Evolutionary conservation across 2,329 filamentous ascomycete genomes (phyloP).

Genomic region (Chlorencoelia australis): DNA sequence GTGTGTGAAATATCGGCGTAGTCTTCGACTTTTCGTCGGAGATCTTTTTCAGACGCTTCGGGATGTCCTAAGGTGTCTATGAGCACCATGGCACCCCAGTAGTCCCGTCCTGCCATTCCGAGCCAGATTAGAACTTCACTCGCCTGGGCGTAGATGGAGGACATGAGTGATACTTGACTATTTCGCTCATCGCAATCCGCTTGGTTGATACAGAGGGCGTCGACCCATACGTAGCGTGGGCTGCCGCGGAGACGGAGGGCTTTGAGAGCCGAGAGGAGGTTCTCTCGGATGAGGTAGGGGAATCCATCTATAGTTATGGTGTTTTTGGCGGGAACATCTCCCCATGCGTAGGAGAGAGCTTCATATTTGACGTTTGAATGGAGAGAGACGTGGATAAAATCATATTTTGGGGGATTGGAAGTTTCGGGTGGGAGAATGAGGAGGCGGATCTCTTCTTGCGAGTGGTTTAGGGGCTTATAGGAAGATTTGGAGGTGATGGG

Average conservation of each 20-base stretch:
- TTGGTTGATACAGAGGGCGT: slow-evolving; percentile 7
- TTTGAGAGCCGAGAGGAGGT: slow-evolving; percentile 3
- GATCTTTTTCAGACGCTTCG: slow-evolving; percentile 1
- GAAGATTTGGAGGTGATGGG: neutral
- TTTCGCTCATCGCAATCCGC: slow-evolving; percentile 6
- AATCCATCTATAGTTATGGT: slow-evolving; percentile 2
- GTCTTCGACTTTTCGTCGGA: slow-evolving; percentile 1
- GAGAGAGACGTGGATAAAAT: slow-evolving; percentile 7
- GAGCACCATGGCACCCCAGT: slow-evolving; percentile 5
- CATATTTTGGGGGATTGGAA: neutral
- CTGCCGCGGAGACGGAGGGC: slow-evolving; percentile 1
- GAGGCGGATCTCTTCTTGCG: slow-evolving; percentile 2
- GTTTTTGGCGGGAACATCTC: slow-evolving; percentile 1
- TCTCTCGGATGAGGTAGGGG: slow-evolving; percentile 1
- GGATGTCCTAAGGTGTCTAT: slow-evolving; percentile 1
- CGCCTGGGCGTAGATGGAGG: slow-evolving; percentile 3
- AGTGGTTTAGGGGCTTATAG: neutral
- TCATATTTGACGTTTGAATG: slow-evolving; percentile 5
- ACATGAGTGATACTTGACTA: slow-evolving; percentile 4
- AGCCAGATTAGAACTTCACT: slow-evolving; percentile 4
- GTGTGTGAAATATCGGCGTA: neutral
- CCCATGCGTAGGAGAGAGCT: slow-evolving; percentile 9
- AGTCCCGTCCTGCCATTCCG: slow-evolving; percentile 4
- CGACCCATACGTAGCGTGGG: slow-evolving; percentile 3
- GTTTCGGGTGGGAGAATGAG: slow-evolving; percentile 1